Conservation (phyloP, 192 early-diverging fungal genomes). For the Backusella morwellensis region DNA sequence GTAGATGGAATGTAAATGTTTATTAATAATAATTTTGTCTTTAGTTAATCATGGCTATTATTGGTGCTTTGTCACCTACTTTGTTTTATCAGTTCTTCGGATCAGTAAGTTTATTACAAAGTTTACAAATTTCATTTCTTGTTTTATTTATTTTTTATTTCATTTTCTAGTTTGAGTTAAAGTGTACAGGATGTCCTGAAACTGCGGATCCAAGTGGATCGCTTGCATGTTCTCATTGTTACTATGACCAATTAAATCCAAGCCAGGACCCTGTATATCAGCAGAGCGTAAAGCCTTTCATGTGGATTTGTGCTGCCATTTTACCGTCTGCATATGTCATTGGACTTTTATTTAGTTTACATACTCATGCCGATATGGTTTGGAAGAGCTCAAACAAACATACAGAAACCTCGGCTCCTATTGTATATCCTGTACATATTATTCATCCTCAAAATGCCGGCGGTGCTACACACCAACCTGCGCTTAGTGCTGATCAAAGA, state of each 20-base stretch:
- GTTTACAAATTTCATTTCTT: background rate
- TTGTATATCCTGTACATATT: conserved; percentile 7
- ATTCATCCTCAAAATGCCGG: conserved; percentile 3
- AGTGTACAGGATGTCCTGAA: conserved; percentile 53
- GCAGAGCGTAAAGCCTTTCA: conserved; percentile 75
- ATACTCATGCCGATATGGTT: conserved; percentile 82
- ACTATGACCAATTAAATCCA: conserved; percentile 60
- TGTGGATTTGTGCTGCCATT: conserved; percentile 82
- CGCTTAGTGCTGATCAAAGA: background rate
- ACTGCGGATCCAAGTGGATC: background rate
- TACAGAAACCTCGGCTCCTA: background rate
- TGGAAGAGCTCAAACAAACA: conserved; percentile 48
- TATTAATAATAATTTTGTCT: background rate
- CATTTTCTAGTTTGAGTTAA: conserved; percentile 51
- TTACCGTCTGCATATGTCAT: conserved; percentile 82
- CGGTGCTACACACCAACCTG: background rate
- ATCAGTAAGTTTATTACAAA: conserved; percentile 32
- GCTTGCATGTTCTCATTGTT: conserved; percentile 59
- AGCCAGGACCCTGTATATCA: conserved; percentile 82
- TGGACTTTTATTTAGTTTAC: conserved; percentile 90
- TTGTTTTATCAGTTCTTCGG: conserved; percentile 93
- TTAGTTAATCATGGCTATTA: conserved; percentile 82
- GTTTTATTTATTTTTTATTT: background rate
- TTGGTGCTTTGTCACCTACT: conserved; percentile 92
- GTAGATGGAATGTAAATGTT: too few relatives aligned